Percentiles rank a stretch among this genome's conserved stretches.
Evolutionary conservation across 768 basidiomycete species (phyloP).

Genomic region (Russula olivacea): DNA sequence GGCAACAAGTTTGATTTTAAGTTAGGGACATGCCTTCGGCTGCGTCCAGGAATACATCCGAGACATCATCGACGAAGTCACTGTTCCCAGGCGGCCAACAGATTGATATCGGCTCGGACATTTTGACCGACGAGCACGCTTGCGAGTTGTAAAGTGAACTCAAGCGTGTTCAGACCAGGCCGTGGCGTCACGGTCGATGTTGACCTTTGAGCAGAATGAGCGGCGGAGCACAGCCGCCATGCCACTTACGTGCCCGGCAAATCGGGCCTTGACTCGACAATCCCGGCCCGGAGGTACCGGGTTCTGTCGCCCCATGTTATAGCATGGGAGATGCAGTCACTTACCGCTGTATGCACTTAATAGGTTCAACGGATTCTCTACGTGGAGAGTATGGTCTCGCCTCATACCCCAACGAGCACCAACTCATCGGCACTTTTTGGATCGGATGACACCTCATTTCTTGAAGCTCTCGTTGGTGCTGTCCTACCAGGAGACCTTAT

Average conservation of each 20-base stretch:
- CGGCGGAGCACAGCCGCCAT: not conserved
- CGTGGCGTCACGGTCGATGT: not conserved
- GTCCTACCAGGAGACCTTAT: conserved; percentile 46
- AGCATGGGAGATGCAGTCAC: not conserved
- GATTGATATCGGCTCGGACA: not conserved
- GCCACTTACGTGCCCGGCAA: not conserved
- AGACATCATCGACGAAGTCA: conserved; percentile 63
- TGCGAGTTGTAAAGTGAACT: not conserved
- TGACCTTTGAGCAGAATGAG: not conserved
- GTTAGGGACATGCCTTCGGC: conserved; percentile 44
- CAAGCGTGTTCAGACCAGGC: conserved; percentile 6
- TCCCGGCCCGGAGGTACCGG: no score
- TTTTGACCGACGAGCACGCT: not conserved
- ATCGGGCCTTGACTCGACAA: not conserved
- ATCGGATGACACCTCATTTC: conserved; percentile 48
- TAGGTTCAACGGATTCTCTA: not conserved
- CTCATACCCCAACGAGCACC: conserved; percentile 22
- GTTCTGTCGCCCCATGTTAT: no score
- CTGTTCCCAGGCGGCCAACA: conserved; percentile 53
- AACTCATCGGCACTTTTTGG: conserved; percentile 51
- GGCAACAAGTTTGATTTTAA: not conserved
- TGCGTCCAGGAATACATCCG: conserved; percentile 52
- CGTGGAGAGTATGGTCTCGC: conserved; percentile 15
- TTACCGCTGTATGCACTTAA: not conserved
- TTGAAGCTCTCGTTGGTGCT: conserved; percentile 42